phyloP scores from a whole-genome alignment of 371 early-diverging fungal species.

The Coemansia sp. region DNA sequence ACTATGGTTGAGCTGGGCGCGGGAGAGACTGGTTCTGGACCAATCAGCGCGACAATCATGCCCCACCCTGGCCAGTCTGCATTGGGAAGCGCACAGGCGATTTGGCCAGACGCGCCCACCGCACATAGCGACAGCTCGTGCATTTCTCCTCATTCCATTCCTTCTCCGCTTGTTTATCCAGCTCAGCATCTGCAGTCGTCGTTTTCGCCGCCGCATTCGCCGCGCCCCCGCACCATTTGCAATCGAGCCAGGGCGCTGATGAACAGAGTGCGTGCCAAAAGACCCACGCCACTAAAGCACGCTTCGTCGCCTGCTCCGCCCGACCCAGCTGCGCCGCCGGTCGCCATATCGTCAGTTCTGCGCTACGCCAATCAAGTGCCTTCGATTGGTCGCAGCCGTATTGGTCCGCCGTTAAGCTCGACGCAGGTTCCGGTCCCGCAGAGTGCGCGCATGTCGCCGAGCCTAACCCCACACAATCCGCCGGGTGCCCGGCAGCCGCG shows the following conservation, averaged over 20 bases:
- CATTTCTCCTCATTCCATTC: not conserved
- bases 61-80: slow-evolving; percentile 9
- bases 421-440: not conserved
- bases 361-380: slow-evolving; percentile 3
- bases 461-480: not conserved
- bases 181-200: slow-evolving; percentile 31
- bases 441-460: not conserved
- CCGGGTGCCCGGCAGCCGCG: slow-evolving; percentile 13
- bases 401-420: not conserved
- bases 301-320: not conserved
- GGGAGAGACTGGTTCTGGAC: not conserved
- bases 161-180: slow-evolving; percentile 3
- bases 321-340: slow-evolving; percentile 4
- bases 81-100: slow-evolving; percentile 3
- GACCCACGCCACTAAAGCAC: not conserved
- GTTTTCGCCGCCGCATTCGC: slow-evolving; percentile 41
- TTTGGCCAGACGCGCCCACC: not conserved
- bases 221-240: slow-evolving; percentile 43
- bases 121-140: not conserved
- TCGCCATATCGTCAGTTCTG: slow-evolving; percentile 20
- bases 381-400: not conserved
- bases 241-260: slow-evolving; percentile 33
- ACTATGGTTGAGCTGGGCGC: not conserved
- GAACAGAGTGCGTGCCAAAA: slow-evolving; percentile 19
- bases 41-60: slow-evolving; percentile 17